Conservation (phyloP, 768 basidiomycete species). For the Lactarius hatsudake region DNA sequence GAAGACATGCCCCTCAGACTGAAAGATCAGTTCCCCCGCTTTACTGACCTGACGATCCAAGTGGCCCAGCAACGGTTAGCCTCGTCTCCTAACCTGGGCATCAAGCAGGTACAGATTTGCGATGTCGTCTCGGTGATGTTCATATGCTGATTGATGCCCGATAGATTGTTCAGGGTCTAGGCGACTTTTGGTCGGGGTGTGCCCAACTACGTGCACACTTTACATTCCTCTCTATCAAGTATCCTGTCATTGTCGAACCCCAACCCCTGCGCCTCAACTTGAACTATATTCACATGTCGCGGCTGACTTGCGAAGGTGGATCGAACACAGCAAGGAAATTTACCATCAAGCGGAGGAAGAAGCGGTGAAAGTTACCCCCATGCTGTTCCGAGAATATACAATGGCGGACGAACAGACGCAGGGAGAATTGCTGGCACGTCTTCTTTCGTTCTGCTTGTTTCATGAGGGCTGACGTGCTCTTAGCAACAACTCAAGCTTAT, state of each 20-base stretch:
- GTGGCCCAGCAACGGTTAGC: conserved; percentile 17
- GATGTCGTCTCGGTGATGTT: neutral
- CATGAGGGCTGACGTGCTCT: neutral
- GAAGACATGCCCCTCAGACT: conserved; percentile 41
- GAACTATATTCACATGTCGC: conserved; percentile 69
- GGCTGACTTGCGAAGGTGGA: conserved; percentile 69
- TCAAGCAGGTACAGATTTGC: conserved; percentile 48
- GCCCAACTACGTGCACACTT: conserved; percentile 69
- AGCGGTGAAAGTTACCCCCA: conserved; percentile 66
- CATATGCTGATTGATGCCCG: neutral
- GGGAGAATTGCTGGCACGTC: conserved; percentile 56
- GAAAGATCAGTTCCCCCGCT: conserved; percentile 61
- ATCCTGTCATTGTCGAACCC: conserved; percentile 53
- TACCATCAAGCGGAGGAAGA: conserved; percentile 73
- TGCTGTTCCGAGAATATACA: conserved; percentile 70
- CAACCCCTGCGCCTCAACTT: conserved; percentile 56
- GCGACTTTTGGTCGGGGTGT: conserved; percentile 73
- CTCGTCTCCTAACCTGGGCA: conserved; percentile 32
- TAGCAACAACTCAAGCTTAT: conserved; percentile 82
- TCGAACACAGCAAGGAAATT: conserved; percentile 69
- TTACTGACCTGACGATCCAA: conserved; percentile 48
- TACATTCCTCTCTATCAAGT: conserved; percentile 63
- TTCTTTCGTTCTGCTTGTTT: neutral
- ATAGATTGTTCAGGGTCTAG: conserved; percentile 62
- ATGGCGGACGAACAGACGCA: conserved; percentile 69